Evolutionary conservation across 1,284 basidiomycete genomes (phyloP), one percentile per base, ranked within the genome.

Genomic region (Cryptococcus sp.): DNA sequence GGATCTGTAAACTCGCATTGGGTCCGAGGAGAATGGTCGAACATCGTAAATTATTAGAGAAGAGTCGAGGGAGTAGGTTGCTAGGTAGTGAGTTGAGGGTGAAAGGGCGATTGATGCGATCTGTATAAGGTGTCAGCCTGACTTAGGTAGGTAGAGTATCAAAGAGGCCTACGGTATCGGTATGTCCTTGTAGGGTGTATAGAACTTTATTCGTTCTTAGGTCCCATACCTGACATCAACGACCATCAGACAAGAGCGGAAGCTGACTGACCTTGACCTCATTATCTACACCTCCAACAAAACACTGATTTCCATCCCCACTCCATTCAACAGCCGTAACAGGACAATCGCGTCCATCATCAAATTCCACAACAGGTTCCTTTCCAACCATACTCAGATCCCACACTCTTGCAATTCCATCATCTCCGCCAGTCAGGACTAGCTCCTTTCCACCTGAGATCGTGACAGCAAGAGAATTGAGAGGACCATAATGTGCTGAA

Each of bases 321-420:
- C 88, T 87, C 91, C 90, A 96, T 66, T 86, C 87, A 0, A 94
- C 91, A 0, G 86, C 81, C n/a, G 91, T 96, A 24, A 90, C 86
- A 0, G 92, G 91, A 65, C 88, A 72, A 54, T 74, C 72, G 39
- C 67, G 87, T 2, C 87, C 88, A 44, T 94, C 69, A 59, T 91
- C 85, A 63, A 91, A 87, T 31, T 85, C 83, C 19, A 85, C 84
- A 13, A 94, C 82, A 21, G 87, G 81, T 7, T 83, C 78, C 72
- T 91, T 93, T 0, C 77, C 72, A n/a, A 84, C 85, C 25, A 89
- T 83, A 5, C 85, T 83, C 1, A 84, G 82, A 55, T 91, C 89
- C 90, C 91, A 96, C 4, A 96, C 78, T 50, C 86, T 82, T 22
- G 93, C 88, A 0, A 85, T 84, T 1, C 90, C 89, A 65, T 97